Evolutionary conservation across 768 basidiomycete species (phyloP).

Genomic region (Leccinum arenicola): DNA sequence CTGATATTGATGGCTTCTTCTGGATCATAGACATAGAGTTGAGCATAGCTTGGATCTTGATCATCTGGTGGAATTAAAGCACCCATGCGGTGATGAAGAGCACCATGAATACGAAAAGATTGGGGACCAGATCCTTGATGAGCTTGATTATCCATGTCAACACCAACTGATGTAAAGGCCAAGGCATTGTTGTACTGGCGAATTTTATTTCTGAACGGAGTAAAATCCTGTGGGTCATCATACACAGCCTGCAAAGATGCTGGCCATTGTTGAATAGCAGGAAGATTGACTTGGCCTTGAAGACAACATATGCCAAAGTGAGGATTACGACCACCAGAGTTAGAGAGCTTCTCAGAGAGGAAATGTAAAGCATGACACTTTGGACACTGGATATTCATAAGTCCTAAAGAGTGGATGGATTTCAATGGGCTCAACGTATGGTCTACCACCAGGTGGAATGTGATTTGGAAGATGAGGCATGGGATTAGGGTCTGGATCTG

Average conservation of each 20-base stretch:
- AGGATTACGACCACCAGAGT: neutral
- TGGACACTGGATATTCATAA: neutral
- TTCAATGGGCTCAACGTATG: neutral
- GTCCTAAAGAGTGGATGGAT: neutral
- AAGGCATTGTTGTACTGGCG: neutral
- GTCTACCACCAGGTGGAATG: neutral
- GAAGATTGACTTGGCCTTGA: neutral
- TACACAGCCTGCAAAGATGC: neutral
- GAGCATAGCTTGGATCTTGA: neutral
- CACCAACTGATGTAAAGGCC: conserved; percentile 9
- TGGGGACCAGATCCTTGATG: neutral
- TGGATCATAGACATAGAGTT: neutral
- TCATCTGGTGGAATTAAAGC: neutral
- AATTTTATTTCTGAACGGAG: neutral
- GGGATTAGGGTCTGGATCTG: too few species aligned
- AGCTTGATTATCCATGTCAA: neutral
- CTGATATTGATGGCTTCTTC: neutral
- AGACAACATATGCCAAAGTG: neutral
- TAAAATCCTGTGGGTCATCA: neutral
- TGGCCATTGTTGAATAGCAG: neutral
- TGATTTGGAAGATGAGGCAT: too few species aligned
- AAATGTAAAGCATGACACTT: neutral
- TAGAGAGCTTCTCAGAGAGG: neutral
- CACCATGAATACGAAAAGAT: neutral
- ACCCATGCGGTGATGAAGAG: neutral